Base-by-base conservation (phyloP, 2,329 filamentous ascomycete species). In the Ascochyta lentis region DNA sequence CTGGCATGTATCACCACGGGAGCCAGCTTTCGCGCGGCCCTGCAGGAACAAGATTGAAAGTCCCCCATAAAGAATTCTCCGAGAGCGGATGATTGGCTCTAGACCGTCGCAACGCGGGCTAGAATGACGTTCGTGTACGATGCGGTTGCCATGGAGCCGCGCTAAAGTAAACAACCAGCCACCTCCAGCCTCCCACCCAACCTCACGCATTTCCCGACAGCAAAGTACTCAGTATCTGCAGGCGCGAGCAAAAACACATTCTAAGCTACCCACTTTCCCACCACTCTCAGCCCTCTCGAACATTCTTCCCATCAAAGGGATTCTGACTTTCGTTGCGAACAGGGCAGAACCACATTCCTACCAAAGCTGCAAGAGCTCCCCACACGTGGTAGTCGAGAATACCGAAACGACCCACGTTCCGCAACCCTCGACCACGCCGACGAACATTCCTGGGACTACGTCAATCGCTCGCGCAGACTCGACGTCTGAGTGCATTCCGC, bases 221-320 rank as follows among this genome's bases (percentile, higher is more conserved):
- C 69, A 73, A 74, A 75, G 71, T 62, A 67, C 61, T 53, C 58
- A 44, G 54, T 54, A 55, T 57, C 64, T 68, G 66, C 68, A 68
- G 54, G 57, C 59, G 66, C 61, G 60, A 58, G 47, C 68, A 59
- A 63, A 63, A 59, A 69, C 64, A 58, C 64, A 68, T 60, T 66
- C 69, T 68, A 72, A 70, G 68, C 72, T 70, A 72, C 59, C 67
- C 68, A 66, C 62, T 58, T 46, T 63, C 63, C 60, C 62, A 52
- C 57, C 19, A 19, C 19, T 19, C 19, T 19, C 19, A 19, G 19
- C 19, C 19, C 58, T 58, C 56, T 61, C 39, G 58, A 54, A 61
- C 54, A 48, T 63, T 59, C 54, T 56, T 63, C 38, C 54, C 54
- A 51, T 53, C 58, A 52, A 64, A 66, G 63, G 61, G 57, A 58